Conservation (phyloP, 2,329 filamentous ascomycete species). For the Phaeosphaeria sp. region DNA sequence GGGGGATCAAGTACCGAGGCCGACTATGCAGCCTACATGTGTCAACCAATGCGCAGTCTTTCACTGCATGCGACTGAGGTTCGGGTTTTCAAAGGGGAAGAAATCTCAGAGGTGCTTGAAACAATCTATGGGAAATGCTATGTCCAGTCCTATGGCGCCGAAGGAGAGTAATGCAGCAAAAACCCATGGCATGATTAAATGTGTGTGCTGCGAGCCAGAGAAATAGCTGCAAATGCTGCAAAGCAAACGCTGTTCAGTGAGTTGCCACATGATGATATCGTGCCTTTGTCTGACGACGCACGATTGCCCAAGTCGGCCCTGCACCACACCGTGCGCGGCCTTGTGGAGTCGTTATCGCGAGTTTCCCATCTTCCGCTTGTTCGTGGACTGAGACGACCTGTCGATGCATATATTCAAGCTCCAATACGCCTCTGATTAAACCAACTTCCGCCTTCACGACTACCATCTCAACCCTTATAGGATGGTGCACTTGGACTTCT, state of each 20-base stretch:
- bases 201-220: slow-evolving; percentile 20
- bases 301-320: neutral
- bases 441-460: slow-evolving; percentile 22
- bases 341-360: slow-evolving; percentile 10
- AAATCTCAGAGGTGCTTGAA: slow-evolving; percentile 2
- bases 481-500: slow-evolving; percentile 37
- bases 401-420: slow-evolving; percentile 33
- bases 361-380: slow-evolving; percentile 9
- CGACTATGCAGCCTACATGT: neutral
- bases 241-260: slow-evolving; percentile 21
- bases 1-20: slow-evolving; percentile 10
- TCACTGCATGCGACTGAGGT: neutral
- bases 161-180: slow-evolving; percentile 37
- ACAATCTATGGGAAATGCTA: slow-evolving; percentile 40
- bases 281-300: slow-evolving; percentile 6
- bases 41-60: neutral
- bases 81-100: neutral
- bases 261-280: slow-evolving; percentile 23
- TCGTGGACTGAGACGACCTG: neutral
- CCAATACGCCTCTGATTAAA: slow-evolving; percentile 22
- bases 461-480: slow-evolving; percentile 23
- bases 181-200: slow-evolving; percentile 25
- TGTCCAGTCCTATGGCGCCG: slow-evolving; percentile 32
- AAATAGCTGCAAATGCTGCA: slow-evolving; percentile 25
- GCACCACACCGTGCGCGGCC: slow-evolving; percentile 3